Conservation (phyloP, 1,284 basidiomycete species). For the Trichosporon sp. region DNA sequence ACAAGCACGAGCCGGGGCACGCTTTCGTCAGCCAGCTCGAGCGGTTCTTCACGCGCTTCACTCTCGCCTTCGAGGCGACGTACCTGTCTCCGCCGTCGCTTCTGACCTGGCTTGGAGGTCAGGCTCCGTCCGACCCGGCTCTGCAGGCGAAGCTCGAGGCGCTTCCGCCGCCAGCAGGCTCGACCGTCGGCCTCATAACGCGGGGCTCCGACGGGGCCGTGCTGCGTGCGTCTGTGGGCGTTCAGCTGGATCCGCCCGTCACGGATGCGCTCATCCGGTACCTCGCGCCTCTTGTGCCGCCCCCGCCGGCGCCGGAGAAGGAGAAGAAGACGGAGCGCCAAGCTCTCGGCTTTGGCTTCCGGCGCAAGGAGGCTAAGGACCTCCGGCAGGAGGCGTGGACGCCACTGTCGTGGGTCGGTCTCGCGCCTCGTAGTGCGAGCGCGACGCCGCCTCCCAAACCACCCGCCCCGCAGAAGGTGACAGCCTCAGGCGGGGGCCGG, state of each 20-base stretch:
- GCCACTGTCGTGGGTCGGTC: conserved; percentile 15
- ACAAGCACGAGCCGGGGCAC: conserved; percentile 17
- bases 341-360: conserved; percentile 26
- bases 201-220: background rate
- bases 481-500: background rate
- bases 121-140: conserved; percentile 6
- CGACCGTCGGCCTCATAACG: background rate
- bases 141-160: background rate
- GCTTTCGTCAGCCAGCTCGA: conserved; percentile 28
- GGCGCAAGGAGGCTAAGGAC: conserved; percentile 20
- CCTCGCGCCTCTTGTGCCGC: conserved; percentile 23
- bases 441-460: background rate
- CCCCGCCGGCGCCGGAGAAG: conserved; percentile 1
- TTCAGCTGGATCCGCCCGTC: background rate
- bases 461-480: background rate
- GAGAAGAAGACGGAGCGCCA: conserved; percentile 9
- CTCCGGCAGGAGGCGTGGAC: conserved; percentile 21
- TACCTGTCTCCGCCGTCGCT: conserved; percentile 21
- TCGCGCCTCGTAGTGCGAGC: background rate
- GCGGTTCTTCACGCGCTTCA: conserved; percentile 42
- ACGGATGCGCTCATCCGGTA: conserved; percentile 23
- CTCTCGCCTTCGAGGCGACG: conserved; percentile 32
- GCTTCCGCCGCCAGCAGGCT: background rate
- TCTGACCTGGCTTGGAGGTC: conserved; percentile 29
- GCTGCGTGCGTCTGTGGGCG: background rate